These are phyloP conservation scores for Fomitopsis schrenkii DNA, from an alignment of 1,284 basidiomycete species.

Conservation along the genomic window DNA sequence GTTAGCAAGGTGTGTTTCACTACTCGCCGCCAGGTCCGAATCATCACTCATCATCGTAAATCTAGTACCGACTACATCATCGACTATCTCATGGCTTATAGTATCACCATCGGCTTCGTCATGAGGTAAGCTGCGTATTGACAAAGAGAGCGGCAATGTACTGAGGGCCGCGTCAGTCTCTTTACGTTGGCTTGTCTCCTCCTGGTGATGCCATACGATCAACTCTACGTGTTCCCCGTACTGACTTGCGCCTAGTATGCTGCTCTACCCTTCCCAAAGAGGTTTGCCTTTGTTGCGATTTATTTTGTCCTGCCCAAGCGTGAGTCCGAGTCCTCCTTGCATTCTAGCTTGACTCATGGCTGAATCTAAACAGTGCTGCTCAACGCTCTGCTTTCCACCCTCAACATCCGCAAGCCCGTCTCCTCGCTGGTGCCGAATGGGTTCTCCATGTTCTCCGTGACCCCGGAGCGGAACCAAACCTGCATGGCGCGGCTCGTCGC, in stretches of 20 bases:
- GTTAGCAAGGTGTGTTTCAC: neutral
- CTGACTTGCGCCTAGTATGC: slow-evolving; percentile 6
- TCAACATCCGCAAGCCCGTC: slow-evolving; percentile 6
- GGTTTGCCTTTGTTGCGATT: slow-evolving; percentile 11
- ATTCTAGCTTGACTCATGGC: neutral
- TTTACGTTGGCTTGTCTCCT: neutral
- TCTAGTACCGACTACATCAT: slow-evolving; percentile 1
- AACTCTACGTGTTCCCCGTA: neutral
- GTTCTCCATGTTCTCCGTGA: neutral
- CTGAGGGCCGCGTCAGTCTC: neutral
- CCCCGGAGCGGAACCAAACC: neutral
- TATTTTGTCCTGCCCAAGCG: slow-evolving; percentile 12
- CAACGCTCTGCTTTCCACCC: slow-evolving; percentile 11
- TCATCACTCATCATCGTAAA: neutral
- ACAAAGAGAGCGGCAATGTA: neutral
- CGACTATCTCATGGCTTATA: slow-evolving; percentile 3
- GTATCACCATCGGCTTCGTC: slow-evolving; percentile 3
- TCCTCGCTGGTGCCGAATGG: neutral
- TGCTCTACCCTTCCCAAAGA: slow-evolving; percentile 1
- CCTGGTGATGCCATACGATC: neutral
- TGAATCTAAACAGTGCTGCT: slow-evolving; percentile 5
- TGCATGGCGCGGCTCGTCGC: no score
- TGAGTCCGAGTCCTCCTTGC: neutral
- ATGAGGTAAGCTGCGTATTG: neutral
- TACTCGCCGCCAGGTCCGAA: no score